Base-by-base conservation (phyloP, 1,284 basidiomycete species). In the Leccinum subrobustum region DNA sequence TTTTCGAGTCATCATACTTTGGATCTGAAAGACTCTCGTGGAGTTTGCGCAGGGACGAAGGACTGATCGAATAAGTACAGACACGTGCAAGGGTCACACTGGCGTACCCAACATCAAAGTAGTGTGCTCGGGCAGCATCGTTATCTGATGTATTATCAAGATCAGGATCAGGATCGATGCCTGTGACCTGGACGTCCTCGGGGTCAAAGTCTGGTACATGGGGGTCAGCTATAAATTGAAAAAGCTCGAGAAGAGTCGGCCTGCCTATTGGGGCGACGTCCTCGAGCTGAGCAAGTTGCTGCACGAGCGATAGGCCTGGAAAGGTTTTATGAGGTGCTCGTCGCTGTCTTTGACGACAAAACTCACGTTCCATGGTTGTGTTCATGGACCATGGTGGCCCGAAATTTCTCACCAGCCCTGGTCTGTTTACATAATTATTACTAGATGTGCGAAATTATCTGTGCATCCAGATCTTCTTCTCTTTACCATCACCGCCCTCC, bases 261-360 rank as follows among this genome's bases (percentile, higher is more conserved):
- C 65, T 69, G 88, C 91, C 88, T 56, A 79, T 75, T 64, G 91
- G 91, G 23, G 86, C 82, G 35, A 87, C 79, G 58, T 91, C 83
- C 56, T 90, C 82, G 51, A 96, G 83, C 71, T 89, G 82, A 48
- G 89, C 89, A 57, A 96, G 85, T 71, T 95, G 93, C 71, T 95
- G 83, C 4, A 89, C 89, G 39, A 96, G 83, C 3, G 90, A 85
- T 52, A 86, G 72, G 51, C 84, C 86, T 88, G 63, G 29, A 42
- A 58, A 61, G 48, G 39, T 1, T 4, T 42, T 11, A n/a, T 60
- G 51, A 61, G 56, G 52, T 56, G 60, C 51, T 63, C 56, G 14
- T 33, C 31, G 37, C n/a, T 14, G 47, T 29, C 39, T 23, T 20
- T 14, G 53, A 23, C 33, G 35, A 52, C 14, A 55, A 55, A 25